Evolutionary conservation across 2,329 filamentous ascomycete species (phyloP), one percentile per base, ranked within the genome.

Genomic region (Colletotrichum sp.): DNA sequence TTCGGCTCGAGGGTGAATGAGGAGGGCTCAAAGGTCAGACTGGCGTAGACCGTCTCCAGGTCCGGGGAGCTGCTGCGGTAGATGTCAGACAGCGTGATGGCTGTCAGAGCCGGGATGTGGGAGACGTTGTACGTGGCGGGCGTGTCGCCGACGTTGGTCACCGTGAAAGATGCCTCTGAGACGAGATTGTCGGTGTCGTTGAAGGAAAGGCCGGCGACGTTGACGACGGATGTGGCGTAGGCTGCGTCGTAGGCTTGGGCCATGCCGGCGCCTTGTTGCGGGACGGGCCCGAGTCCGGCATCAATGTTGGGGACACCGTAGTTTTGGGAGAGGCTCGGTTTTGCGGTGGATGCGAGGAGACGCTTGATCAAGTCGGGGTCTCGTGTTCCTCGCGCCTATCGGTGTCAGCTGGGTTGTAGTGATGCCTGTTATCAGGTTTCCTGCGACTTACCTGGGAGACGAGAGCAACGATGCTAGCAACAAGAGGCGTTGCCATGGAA

Each of bases 151-250:
- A 85, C 84, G 83, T 93, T 93, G 78, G 82, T 86, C 75, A 93
- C 85, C 28, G 85, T 88, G 79, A 93, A 91, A 76, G 87, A 87
- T 38, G 87, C 83, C 2, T 83, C 84, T 8, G 85, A 81, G 38
- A 82, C 81, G 75, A 92, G 88, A 84, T 93, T 81, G 77, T 90
- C 89, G 0, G 91, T 92, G 80, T 93, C 92, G 79, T 93, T 93
- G 83, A 93, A 93, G 5, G 90, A 88, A 15, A 94, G 82, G 79
- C 88, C 90, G 8, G 89, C 89, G 12, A 86, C 87, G 78, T 87
- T 88, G 26, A 93, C 83, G 8, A 90, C 80, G 3, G 88, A 88
- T 3, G 86, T 90, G 7, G 88, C 84, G 77, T 89, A 88, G 8
- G 91, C 89, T 8, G 91, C 90, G 75, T 92, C 89, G 76, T 89